Evolutionary conservation across 148 eudicot species (phyloP), one percentile per base, ranked within the genome.

Genomic region (Simmondsia chinensis): DNA sequence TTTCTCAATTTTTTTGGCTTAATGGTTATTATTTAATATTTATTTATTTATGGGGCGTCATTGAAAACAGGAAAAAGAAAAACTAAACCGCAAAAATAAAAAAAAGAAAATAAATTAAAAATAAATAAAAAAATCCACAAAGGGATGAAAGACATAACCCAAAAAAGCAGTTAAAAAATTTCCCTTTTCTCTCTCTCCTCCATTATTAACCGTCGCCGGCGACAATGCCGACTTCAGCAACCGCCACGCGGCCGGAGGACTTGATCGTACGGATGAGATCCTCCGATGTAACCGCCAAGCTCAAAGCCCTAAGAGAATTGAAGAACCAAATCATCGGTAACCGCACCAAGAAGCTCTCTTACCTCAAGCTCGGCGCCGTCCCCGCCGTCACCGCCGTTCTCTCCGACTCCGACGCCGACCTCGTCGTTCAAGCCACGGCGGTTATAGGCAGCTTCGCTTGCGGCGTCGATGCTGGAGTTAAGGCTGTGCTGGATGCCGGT

Each of bases 301-400:
- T 86, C 50, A 86, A 79, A 49, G 76, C 86, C 28, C 67, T 91
- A 3, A 45, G 96, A 21, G 85, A 91, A 30, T 66, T 91, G 49
- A 91, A 91, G 75, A 91, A 91, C 30, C 96, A 79, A 54, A 91
- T 91, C 21, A 91, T 91, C 43, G 99, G 99, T 26, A 91, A 86
- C 50, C 94, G 86, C 9, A 91, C 99, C 7, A 82, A 77, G 56
- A 91, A 91, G 67, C 64, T 86, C 21, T 60, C 79, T 2, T 91
- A 68, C 51, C 56, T 86, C 51, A 75, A 75, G 65, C 74, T 76
- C 15, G 95, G 80, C 56, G 97, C 88, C 7, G 78, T 85, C 13
- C 81, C 94, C 2, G 54, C 70, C 62, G 83, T 91, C 21, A 77
- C 72, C 31, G 45, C 72, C 18, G 54, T 82, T 37, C 79, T 91